A percentile compares a stretch with the other conserved stretches of the same genome.
Conservation (phyloP, 140 eudicot genomes). For the Oenanthe javanica region DNA sequence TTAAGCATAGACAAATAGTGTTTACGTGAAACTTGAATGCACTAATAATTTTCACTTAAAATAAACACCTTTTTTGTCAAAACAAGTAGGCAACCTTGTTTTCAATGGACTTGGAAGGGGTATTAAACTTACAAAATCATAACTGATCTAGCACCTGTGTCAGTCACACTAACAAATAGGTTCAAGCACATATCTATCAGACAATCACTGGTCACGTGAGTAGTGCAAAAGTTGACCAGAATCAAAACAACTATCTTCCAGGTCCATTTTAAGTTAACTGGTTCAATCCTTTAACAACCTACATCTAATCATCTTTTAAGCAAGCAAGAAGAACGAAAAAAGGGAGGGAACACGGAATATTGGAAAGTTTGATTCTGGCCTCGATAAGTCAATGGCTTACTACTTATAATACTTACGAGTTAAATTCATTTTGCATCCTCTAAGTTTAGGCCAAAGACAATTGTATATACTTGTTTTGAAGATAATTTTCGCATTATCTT, state of each 20-base stretch:
- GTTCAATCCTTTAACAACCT: background rate
- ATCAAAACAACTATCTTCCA: background rate
- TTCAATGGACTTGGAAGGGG: background rate
- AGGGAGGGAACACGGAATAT: too few relatives aligned
- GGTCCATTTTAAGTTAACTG: background rate
- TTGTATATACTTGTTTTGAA: too few relatives aligned
- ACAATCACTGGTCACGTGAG: background rate
- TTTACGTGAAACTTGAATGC: background rate
- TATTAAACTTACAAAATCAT: too few relatives aligned
- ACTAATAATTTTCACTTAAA: background rate
- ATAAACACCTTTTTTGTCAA: background rate
- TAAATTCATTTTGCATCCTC: too few relatives aligned
- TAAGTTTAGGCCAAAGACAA: too few relatives aligned
- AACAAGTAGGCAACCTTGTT: background rate
- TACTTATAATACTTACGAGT: too few relatives aligned
- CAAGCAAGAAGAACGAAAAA: too few relatives aligned
- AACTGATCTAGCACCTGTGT: background rate
- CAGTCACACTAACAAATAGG: background rate
- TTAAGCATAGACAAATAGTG: background rate
- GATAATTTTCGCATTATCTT: too few relatives aligned
- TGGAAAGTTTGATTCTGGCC: too few relatives aligned
- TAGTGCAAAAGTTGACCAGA: background rate
- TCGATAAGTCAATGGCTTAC: too few relatives aligned
- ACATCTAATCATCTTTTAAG: background rate
- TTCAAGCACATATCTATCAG: background rate